A percentile compares a stretch with the other conserved stretches of the same genome.
Evolutionary conservation across 306 rosid species (phyloP).

Genomic region (Dalbergia oliveri): DNA sequence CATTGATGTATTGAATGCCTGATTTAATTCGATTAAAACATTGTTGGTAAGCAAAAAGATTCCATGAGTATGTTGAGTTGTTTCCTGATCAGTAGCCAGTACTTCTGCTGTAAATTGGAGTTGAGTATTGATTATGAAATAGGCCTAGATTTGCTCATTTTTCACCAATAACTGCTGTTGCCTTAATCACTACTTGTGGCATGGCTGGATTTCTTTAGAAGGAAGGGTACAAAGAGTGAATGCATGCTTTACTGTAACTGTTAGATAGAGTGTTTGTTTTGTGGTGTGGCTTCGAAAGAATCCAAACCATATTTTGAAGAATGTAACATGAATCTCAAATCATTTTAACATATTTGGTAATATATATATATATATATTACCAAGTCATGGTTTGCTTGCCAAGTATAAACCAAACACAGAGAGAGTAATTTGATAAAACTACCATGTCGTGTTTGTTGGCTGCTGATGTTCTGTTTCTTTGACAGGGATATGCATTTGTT

Average conservation of each 20-base stretch:
- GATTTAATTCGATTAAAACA: slow-evolving; percentile 36
- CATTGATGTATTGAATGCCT: slow-evolving; percentile 51
- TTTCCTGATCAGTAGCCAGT: slow-evolving; percentile 2
- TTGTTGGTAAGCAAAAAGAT: slow-evolving; percentile 15
- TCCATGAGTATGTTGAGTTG: slow-evolving; percentile 47
- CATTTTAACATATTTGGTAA: too few species aligned
- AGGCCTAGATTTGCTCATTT: not conserved
- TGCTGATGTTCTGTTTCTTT: slow-evolving; percentile 26
- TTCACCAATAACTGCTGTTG: not conserved
- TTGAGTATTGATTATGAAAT: slow-evolving; percentile 23
- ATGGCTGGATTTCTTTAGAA: slow-evolving; percentile 6
- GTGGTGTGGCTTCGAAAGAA: too few species aligned
- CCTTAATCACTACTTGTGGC: slow-evolving; percentile 5
- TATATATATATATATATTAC: too few species aligned
- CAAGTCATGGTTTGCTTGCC: too few species aligned
- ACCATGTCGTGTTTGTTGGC: slow-evolving; percentile 19
- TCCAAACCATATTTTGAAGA: too few species aligned
- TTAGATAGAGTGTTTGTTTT: not conserved
- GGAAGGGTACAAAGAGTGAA: slow-evolving; percentile 10
- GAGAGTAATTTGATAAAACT: not conserved
- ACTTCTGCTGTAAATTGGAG: slow-evolving; percentile 9
- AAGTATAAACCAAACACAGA: too few species aligned
- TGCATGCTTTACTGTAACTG: slow-evolving; percentile 23
- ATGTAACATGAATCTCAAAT: too few species aligned
- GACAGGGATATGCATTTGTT: slow-evolving; percentile 37